Percentiles rank a stretch among this genome's conserved stretches.
Evolutionary conservation across 2,329 filamentous ascomycete species (phyloP).

Genomic region (Calonectria pseudoreteaudii): DNA sequence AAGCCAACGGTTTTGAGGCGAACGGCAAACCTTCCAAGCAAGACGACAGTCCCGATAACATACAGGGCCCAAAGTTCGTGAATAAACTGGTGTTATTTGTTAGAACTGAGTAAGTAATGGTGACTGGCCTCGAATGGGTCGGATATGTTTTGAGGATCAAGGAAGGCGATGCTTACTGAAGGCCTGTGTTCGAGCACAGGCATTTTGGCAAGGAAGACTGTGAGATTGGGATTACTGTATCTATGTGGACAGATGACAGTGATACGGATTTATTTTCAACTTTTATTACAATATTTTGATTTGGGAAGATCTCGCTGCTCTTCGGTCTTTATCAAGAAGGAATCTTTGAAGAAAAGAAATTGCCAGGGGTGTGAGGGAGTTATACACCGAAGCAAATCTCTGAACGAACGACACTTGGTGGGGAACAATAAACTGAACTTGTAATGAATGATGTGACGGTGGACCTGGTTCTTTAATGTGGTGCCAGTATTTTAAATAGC

Average conservation of each 20-base stretch:
- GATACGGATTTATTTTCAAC: neutral
- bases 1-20: slow-evolving; percentile 52
- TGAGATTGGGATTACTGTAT: neutral
- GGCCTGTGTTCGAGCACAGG: slow-evolving; percentile 20
- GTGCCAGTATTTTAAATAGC: neutral
- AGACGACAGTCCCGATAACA: slow-evolving; percentile 44
- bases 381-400: neutral
- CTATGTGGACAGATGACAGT: no score
- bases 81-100: slow-evolving; percentile 37
- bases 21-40: slow-evolving; percentile 48
- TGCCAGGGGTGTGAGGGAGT: neutral
- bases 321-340: no score
- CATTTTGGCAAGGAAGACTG: neutral
- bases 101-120: neutral
- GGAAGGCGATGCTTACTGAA: neutral
- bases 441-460: neutral
- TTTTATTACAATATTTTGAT: neutral
- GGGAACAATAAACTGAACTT: neutral
- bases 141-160: no score
- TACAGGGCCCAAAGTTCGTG: slow-evolving; percentile 47
- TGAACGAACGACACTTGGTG: no score
- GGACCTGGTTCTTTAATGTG: neutral
- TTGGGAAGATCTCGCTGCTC: neutral
- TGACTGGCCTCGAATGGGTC: neutral
- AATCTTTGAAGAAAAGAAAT: neutral